Evolutionary conservation across 352 stramenopile species (phyloP).

Genomic region (Globisporangium emineosum): DNA sequence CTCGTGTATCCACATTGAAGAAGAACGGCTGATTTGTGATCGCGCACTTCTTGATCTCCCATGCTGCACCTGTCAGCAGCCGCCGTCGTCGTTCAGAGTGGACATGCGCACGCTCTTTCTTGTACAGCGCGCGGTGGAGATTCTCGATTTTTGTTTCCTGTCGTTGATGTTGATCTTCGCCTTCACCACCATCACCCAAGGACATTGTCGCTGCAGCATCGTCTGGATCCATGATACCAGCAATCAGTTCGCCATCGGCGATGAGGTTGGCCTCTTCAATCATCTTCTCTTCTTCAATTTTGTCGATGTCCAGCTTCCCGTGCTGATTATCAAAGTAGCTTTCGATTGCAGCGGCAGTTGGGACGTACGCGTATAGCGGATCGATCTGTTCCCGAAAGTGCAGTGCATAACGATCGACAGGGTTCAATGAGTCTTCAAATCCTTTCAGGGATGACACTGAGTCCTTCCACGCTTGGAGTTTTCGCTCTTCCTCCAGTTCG

Average conservation of each 20-base stretch:
- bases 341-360: constrained; percentile 68
- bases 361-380: constrained; percentile 75
- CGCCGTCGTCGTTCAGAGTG: constrained; percentile 53
- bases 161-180: neutral
- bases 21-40: constrained; percentile 88
- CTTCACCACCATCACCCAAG: constrained; percentile 8
- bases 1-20: constrained; percentile 92
- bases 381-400: constrained; percentile 92
- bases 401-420: constrained; percentile 93
- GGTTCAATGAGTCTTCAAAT: constrained; percentile 91
- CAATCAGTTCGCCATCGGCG: constrained; percentile 67
- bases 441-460: constrained; percentile 71
- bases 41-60: constrained; percentile 56
- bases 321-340: constrained; percentile 29
- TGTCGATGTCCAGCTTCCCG: constrained; percentile 51
- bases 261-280: constrained; percentile 58
- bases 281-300: constrained; percentile 60
- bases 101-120: constrained; percentile 54
- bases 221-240: constrained; percentile 33
- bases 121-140: constrained; percentile 50
- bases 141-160: constrained; percentile 1
- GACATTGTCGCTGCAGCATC: constrained; percentile 1
- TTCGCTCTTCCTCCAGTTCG: constrained; percentile 91
- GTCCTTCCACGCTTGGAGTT: constrained; percentile 87
- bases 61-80: constrained; percentile 54